Conservation (phyloP, 2,329 filamentous ascomycete species). For the Diaporthe citriasiana region DNA sequence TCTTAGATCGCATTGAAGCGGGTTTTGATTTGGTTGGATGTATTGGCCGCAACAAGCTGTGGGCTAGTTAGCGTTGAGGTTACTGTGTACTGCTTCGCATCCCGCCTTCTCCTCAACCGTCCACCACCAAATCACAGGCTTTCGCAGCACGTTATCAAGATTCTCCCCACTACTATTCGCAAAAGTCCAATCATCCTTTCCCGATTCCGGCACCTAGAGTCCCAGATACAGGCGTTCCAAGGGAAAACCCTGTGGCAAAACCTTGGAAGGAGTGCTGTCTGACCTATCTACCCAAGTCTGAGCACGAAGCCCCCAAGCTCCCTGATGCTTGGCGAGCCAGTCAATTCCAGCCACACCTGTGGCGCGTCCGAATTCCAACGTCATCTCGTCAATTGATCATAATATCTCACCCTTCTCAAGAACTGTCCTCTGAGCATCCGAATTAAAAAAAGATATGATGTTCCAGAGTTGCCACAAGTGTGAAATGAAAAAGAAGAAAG, state of each 20-base stretch:
- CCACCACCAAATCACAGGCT: background rate
- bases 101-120: background rate
- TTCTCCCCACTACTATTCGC: background rate
- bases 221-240: background rate
- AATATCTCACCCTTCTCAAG: background rate
- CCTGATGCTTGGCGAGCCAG: background rate
- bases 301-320: background rate
- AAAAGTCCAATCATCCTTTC: background rate
- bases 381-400: slow-evolving; percentile 12
- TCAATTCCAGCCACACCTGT: slow-evolving; percentile 24
- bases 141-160: background rate
- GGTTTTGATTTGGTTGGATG: background rate
- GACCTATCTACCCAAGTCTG: background rate
- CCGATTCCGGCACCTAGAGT: background rate
- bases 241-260: background rate
- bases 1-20: background rate
- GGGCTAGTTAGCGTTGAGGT: background rate
- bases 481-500: background rate
- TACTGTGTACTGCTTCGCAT: background rate
- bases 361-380: slow-evolving; percentile 19
- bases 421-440: background rate
- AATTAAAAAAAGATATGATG: background rate
- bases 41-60: background rate
- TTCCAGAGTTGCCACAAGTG: background rate
- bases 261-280: background rate